phyloP scores from a whole-genome alignment of 2,329 filamentous ascomycete species.

The Alternaria metachromatica region DNA sequence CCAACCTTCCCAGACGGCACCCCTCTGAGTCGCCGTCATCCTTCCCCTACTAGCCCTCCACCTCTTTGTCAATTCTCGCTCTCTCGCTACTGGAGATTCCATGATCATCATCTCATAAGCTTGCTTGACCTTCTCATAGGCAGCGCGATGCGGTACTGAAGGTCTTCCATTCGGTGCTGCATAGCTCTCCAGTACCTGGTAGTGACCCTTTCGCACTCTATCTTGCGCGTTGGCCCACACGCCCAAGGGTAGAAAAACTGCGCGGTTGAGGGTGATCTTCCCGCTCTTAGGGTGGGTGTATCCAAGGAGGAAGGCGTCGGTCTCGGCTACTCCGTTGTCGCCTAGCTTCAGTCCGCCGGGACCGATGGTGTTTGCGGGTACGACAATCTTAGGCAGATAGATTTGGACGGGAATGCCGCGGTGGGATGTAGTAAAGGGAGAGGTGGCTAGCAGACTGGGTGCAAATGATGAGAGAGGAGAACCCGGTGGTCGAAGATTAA shows the following conservation, averaged over 20 bases:
- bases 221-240: constrained; percentile 27
- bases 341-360: constrained; percentile 10
- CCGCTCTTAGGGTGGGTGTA: constrained; percentile 16
- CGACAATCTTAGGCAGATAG: constrained; percentile 33
- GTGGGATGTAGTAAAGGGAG: constrained; percentile 13
- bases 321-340: constrained; percentile 15
- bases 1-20: constrained; percentile 45
- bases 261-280: constrained; percentile 21
- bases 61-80: constrained; percentile 40
- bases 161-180: not conserved
- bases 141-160: constrained; percentile 15
- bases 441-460: constrained; percentile 19
- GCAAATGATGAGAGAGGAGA: constrained; percentile 15
- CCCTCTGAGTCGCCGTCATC: constrained; percentile 29
- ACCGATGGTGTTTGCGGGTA: constrained; percentile 16
- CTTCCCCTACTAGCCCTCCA: constrained; percentile 31
- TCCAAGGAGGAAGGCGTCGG: constrained; percentile 41
- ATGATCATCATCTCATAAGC: constrained; percentile 26
- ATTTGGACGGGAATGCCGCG: constrained; percentile 35
- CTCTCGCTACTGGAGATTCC: constrained; percentile 11
- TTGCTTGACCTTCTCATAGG: constrained; percentile 29
- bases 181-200: constrained; percentile 34
- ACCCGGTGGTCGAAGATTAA: constrained; percentile 7
- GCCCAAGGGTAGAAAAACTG: constrained; percentile 33
- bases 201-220: constrained; percentile 16